phyloP scores from a whole-genome alignment of 2,329 filamentous ascomycete species.

The Pseudogymnoascus sp. region DNA sequence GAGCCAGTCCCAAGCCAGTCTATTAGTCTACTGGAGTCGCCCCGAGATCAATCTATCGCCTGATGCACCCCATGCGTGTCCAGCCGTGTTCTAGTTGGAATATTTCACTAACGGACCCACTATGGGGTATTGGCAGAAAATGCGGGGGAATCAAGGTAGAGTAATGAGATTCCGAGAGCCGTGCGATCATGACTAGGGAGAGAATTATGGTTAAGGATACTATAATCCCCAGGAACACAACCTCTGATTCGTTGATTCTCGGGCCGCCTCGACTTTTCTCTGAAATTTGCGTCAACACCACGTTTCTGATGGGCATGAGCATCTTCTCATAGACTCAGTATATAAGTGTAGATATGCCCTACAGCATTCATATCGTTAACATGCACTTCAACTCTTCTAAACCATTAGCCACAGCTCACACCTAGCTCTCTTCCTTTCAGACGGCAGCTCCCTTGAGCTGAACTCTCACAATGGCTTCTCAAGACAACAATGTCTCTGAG shows the following conservation, averaged over 20 bases:
- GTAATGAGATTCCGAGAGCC: no score
- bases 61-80: background rate
- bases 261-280: background rate
- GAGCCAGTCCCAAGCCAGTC: background rate
- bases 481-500: background rate
- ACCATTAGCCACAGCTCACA: background rate
- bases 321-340: background rate
- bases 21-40: background rate
- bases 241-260: background rate
- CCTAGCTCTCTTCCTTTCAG: background rate
- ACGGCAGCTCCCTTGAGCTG: background rate
- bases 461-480: background rate
- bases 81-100: background rate
- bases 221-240: no score
- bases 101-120: background rate
- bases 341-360: background rate
- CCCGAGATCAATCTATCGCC: background rate
- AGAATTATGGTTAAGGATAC: no score
- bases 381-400: background rate
- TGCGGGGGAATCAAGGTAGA: background rate
- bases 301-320: background rate
- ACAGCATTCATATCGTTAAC: background rate
- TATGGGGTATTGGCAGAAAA: background rate
- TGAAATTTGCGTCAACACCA: constrained; percentile 1
- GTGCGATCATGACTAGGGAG: no score